Base-by-base conservation (phyloP, 2,329 filamentous ascomycete genomes). In the Aspergillus viridinutans region DNA sequence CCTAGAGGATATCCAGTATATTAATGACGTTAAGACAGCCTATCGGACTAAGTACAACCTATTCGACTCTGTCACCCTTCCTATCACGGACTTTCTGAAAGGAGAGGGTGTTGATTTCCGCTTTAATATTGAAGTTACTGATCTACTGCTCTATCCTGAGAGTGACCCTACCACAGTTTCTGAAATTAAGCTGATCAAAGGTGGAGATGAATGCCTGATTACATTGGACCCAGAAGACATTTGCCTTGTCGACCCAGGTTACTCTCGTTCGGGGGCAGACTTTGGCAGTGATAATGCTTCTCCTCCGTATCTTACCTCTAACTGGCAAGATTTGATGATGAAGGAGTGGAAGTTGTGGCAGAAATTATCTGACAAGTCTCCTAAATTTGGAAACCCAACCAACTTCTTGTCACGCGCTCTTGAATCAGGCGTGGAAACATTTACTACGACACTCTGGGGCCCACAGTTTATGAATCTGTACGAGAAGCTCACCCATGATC, bases 341-440 rank as follows among this genome's bases (percentile, higher is more conserved):
- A 67, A 68, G 3, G 67, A 69, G 3, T 76, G 73, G 74, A 60
- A 67, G n/a, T 64, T 76, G 25, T 76, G 74, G 74, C 52, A 60
- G 14, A 66, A 68, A 14, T 64, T 76, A 38, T 68, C 72, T 1
- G 62, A 64, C 28, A 70, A 73, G 55, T 65, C 65, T 51, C 50
- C 64, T 6, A 58, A 65, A 2, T 71, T 74, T 56, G 70, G 72
- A 38, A 65, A 67, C 49, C 70, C 74, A 0, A 61, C 66, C 17
- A 68, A 66, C 28, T 75, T 76, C 60, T 66, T 66, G 48, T 64
- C 55, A 3, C 64, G 70, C 52, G 64, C 65, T 14, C 54, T 63
- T 9, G 66, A 74, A 54, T 69, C 67, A 8, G 68, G 69, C 35
- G 72, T 73, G 69, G 67, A 72, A 52, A 74, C 73, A 0, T 75